Base-by-base conservation (phyloP, 179 eudicot species). In the Beta corolliflora region DNA sequence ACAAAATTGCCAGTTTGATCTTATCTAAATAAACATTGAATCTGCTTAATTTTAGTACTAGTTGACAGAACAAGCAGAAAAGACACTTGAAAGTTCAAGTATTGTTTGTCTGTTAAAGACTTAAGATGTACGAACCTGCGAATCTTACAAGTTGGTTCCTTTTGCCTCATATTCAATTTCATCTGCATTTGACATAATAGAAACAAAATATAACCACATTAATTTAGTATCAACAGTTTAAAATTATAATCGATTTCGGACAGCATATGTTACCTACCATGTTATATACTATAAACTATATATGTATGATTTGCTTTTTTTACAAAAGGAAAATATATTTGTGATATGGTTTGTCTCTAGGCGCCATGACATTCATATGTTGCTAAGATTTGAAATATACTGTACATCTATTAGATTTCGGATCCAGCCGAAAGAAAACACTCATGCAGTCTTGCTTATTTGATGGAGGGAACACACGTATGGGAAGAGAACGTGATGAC, bases 291-390 rank as follows among this genome's bases (percentile, higher is more conserved):
- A 8, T 56, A 36, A n/a, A 29, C 18, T 31, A 9, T 48, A 58
- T 25, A 55, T 7, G 16, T 6, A 2, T 1, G 19, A 52, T n/a
- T 9, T 10, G 2, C n/a, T n/a, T n/a, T 73, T 54, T 23, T 9
- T 21, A 4, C 7, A 9, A 48, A 4, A 48, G 9, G 3, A 48
- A 48, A 9, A 48, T 36, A 36, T 36, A 48, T 0, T 14, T 14
- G 29, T 9, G 19, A 14, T 76, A 45, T 63, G n/a, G 23, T 52
- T 77, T 77, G 71, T 64, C 59, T 66, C 23, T 63, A 77, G 72
- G 59, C n/a, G 12, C 60, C 66, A 54, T 18, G 77, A 80, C 78
- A 73, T 80, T 80, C 77, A 71, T 72, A 63, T 63, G 72, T 63
- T 73, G 58, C 72, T 16, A 80, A 69, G 18, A 4, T 16, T 71